These are phyloP conservation scores for Diplodia intermedia DNA, from an alignment of 2,329 filamentous ascomycete species.

Conservation along the genomic window DNA sequence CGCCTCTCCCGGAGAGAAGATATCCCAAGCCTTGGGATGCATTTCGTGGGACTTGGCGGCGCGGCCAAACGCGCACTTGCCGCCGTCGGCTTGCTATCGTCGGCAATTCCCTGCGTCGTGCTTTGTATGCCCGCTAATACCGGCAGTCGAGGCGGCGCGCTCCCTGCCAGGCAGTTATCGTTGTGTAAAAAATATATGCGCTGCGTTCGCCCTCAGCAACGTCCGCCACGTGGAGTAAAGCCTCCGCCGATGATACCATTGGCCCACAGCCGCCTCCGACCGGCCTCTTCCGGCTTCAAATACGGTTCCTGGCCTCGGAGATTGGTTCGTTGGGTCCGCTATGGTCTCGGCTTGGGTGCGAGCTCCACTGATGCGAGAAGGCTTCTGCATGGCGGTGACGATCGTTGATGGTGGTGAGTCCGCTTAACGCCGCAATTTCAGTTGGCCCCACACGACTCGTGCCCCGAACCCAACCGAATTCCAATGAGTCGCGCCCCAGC, in stretches of 20 bases:
- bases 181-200: conserved; percentile 14
- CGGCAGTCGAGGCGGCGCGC: not conserved
- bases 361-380: not conserved
- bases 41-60: conserved; percentile 11
- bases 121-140: not conserved
- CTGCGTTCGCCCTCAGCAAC: not conserved
- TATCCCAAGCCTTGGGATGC: conserved; percentile 1
- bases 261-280: not conserved
- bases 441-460: not conserved
- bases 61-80: conserved; percentile 4
- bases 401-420: not conserved
- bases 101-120: conserved; percentile 11
- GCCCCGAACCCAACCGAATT: not conserved
- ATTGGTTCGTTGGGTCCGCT: not conserved
- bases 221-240: not conserved
- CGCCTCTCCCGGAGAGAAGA: not conserved
- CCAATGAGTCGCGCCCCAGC: not conserved
- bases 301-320: not conserved
- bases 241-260: not conserved
- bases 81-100: conserved; percentile 8
- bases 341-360: not conserved
- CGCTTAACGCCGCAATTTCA: not conserved
- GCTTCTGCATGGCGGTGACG: not conserved
- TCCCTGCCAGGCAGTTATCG: conserved; percentile 4
- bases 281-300: not conserved